These are phyloP conservation scores for Ustilago cynodontis DNA, from an alignment of 1,284 basidiomycete species.

Conservation along the genomic window DNA sequence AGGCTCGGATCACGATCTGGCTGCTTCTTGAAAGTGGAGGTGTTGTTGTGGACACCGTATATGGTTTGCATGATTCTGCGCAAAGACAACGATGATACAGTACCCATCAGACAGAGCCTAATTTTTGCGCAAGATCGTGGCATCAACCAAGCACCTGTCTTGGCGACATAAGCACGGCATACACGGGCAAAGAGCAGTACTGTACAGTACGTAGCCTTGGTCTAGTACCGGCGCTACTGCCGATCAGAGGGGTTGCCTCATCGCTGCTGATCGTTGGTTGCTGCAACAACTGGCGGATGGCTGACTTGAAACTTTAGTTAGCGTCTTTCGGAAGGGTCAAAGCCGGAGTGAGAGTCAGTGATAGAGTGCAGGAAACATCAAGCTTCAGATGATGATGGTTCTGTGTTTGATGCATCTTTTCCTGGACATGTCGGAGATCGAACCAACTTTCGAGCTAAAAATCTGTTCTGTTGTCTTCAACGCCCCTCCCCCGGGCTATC, in stretches of 20 bases:
- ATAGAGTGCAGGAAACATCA: background rate
- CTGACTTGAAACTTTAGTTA: constrained; percentile 21
- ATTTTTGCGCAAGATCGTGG: background rate
- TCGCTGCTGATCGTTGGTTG: background rate
- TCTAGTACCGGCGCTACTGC: background rate
- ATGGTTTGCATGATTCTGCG: constrained; percentile 4
- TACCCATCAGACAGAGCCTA: too few relatives aligned
- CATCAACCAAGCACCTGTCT: too few relatives aligned
- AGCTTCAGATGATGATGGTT: background rate
- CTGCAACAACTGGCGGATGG: background rate
- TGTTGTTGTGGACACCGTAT: background rate
- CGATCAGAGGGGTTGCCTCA: background rate
- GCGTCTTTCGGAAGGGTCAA: constrained; percentile 21
- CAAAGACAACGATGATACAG: constrained; percentile 5
- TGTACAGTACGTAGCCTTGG: too few relatives aligned
- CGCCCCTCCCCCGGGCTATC: background rate
- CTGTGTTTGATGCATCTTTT: constrained; percentile 1
- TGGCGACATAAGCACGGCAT: background rate
- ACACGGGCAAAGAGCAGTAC: background rate
- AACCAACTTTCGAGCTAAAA: constrained; percentile 9
- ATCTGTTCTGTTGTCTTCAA: background rate
- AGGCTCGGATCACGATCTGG: background rate
- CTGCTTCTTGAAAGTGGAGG: background rate
- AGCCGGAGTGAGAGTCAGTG: constrained; percentile 12
- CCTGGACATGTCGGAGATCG: constrained; percentile 33